Evolutionary conservation across 306 rosid genomes (phyloP), one percentile per base, ranked within the genome.

Genomic region (Glycyrrhiza uralensis): DNA sequence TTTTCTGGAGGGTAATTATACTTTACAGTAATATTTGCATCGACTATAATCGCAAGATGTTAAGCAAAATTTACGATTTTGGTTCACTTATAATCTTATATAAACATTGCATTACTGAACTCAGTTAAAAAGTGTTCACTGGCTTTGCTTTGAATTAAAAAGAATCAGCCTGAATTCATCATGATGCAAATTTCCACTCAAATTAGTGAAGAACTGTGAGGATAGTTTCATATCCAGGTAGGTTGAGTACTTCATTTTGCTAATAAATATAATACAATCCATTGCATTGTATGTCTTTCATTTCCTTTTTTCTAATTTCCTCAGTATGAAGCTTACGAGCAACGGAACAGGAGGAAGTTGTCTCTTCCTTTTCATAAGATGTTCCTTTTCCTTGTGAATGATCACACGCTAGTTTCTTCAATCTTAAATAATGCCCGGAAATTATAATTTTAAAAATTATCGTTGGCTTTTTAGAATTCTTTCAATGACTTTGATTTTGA

Each of bases 341-440:
- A 28, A 24, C 4, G 42, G 19, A 26, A 23, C 39, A 35, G 24
- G 60, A 57, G 26, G 63, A 45, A 47, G 47, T 13, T 38, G 50
- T 49, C 57, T 50, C 54, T 39, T 29, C 14, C 13, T 60, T 69
- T 77, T 15, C 56, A 13, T 52, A 50, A 69, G 28, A 26, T 42
- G 56, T 29, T 54, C 57, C 10, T 47, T 35, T 30, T 55, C 30
- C 30, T 72, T 54, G 80, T 22, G 74, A 56, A 41, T 67, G 33
- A 45, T 44, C 42, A 45, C 20, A 24, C 17, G 35, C 28, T 67
- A 15, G 35, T 46, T 56, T 22, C 49, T 60, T 50, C 14, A 33
- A 20, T 41, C 28, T 51, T 24, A 11, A 35, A 49, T 24, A 18
- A 7, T 62, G 22, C 26, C 28, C 22, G 24, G 15, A 49, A 24